Evolutionary conservation across 345 rosid species (phyloP), one percentile per base, ranked within the genome.

Genomic region (Salix suchowensis): DNA sequence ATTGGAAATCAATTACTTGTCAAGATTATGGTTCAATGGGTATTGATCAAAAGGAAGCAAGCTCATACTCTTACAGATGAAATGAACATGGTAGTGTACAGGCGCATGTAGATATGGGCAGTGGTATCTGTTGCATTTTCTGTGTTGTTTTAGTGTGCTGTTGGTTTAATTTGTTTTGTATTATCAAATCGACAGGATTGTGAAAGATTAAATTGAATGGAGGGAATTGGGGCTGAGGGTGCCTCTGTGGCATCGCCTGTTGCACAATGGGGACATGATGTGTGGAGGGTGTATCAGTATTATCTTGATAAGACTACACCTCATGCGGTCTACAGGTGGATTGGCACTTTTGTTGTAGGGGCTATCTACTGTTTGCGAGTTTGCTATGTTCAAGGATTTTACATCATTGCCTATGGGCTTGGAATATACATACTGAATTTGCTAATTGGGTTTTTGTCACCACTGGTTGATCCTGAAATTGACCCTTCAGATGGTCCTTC

Each of bases 231-330:
- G 78, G 90, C 88, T 39, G 92, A 88, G 24, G 74, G 84, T 82
- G 86, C 86, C 71, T 82, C 90, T 19, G 82, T 42, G 16, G 87
- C 88, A 24, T 84, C 95, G 18, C 95, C 97, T 72, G 86, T 90
- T 44, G 86, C 89, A 28, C 89, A 88, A 83, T 82, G 87, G 87
- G 91, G 86, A 50, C 86, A 91, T 40, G 89, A 93, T 62, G 89
- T 85, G n/a, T 90, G 92, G 94, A 89, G 93, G 88, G 68, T 88
- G 58, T 93, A 88, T 79, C 98, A 90, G 85, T 89, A 93, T 77
- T 92, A 89, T 87, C 89, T 95, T 7, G 98, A 95, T 80, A 93
- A 93, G 87, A 88, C 88, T 52, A 91, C 97, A 2, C 98, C 98
- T 60, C 97, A 95, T 82, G 44, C 87, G 1, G 72, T 84, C 78